phyloP scores from a whole-genome alignment of 2,329 filamentous ascomycete species.

The Cordyceps tenuipes region DNA sequence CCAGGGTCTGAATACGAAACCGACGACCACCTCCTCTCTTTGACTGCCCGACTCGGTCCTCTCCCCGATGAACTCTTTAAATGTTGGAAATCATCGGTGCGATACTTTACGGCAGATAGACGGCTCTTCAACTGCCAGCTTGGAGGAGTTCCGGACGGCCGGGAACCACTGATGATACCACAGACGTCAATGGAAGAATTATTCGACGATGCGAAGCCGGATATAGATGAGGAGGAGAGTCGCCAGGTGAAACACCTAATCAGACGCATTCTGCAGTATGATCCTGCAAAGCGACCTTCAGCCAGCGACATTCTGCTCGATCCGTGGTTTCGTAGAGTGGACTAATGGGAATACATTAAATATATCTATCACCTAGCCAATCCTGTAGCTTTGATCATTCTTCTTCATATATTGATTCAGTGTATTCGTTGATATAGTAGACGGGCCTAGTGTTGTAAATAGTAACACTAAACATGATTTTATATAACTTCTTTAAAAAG shows the following conservation, averaged over 20 bases:
- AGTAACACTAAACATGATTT: no score
- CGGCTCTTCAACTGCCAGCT: conserved; percentile 20
- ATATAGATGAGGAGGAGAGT: conserved; percentile 19
- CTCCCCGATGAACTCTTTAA: background rate
- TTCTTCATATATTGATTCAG: no score
- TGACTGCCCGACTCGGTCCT: background rate
- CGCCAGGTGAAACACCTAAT: conserved; percentile 20
- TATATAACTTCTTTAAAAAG: no score
- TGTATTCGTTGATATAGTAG: no score
- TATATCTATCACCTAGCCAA: background rate
- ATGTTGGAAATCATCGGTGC: background rate
- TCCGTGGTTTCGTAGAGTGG: background rate
- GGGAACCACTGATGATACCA: conserved; percentile 18
- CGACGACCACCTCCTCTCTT: background rate
- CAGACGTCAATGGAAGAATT: conserved; percentile 19
- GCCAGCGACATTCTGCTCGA: conserved; percentile 18
- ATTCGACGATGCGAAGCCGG: conserved; percentile 19
- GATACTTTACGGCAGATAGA: conserved; percentile 20
- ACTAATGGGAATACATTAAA: background rate
- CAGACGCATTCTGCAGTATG: conserved; percentile 24
- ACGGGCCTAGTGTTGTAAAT: no score
- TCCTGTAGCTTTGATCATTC: no score
- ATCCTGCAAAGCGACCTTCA: conserved; percentile 22
- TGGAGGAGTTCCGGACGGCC: conserved; percentile 17
- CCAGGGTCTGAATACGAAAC: background rate